A percentile compares a stretch with the other conserved stretches of the same genome.
Evolutionary conservation across 2,329 filamentous ascomycete species (phyloP).

Genomic region (Alternaria ethzedia): DNA sequence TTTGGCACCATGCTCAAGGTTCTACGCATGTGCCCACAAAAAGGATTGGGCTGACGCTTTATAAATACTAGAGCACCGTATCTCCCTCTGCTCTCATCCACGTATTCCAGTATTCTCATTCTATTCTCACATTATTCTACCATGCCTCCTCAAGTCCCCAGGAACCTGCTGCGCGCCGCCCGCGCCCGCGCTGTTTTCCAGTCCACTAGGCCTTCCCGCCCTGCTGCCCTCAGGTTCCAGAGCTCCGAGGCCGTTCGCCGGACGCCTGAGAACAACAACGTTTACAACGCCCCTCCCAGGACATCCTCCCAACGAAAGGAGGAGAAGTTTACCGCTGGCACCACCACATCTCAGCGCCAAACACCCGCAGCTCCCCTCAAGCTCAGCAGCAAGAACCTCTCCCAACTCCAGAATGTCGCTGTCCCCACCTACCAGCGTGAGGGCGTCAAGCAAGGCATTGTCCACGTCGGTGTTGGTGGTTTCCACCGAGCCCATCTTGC

Average conservation of each 20-base stretch:
- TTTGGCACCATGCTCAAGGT: slow-evolving; percentile 7
- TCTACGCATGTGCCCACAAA: slow-evolving; percentile 13
- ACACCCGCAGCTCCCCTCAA: slow-evolving; percentile 5
- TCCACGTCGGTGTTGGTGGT: slow-evolving; percentile 38
- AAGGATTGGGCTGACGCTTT: slow-evolving; percentile 10
- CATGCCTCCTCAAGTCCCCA: slow-evolving; percentile 20
- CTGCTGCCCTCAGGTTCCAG: slow-evolving; percentile 14
- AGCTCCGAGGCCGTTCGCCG: slow-evolving; percentile 15
- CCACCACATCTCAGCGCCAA: background rate
- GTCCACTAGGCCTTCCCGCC: slow-evolving; percentile 10
- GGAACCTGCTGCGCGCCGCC: slow-evolving; percentile 17
- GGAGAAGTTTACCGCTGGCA: slow-evolving; percentile 2
- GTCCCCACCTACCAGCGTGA: slow-evolving; percentile 32
- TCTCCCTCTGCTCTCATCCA: slow-evolving; percentile 5
- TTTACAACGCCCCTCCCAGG: slow-evolving; percentile 12
- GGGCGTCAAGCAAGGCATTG: slow-evolving; percentile 36
- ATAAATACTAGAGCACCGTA: slow-evolving; percentile 3
- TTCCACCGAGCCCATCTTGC: slow-evolving; percentile 39
- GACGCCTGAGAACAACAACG: slow-evolving; percentile 1
- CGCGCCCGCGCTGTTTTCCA: slow-evolving; percentile 18
- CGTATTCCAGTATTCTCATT: slow-evolving; percentile 1
- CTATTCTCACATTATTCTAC: background rate
- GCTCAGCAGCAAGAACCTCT: slow-evolving; percentile 30
- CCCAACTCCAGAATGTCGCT: slow-evolving; percentile 26
- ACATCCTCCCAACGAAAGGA: slow-evolving; percentile 7